These are phyloP conservation scores for Theobroma cacao DNA, from an alignment of 345 rosid species.

Conservation along the genomic window DNA sequence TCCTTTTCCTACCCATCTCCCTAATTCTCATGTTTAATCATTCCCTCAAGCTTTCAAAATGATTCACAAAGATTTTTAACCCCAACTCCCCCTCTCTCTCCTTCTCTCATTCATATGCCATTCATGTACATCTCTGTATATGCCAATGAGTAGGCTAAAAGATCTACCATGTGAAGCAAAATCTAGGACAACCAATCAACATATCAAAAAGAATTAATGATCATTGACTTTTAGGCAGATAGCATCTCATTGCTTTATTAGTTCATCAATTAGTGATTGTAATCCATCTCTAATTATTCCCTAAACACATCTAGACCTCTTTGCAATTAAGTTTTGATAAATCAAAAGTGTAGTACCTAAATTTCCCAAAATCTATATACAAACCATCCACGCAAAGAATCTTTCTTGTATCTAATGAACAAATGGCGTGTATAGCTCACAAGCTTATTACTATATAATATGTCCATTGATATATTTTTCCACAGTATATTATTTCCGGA, in stretches of 20 bases:
- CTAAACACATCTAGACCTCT: background rate
- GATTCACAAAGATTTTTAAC: slow-evolving; percentile 23
- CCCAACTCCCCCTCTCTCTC: background rate
- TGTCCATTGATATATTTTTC: background rate
- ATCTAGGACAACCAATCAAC: slow-evolving; percentile 25
- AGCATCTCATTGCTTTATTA: slow-evolving; percentile 2
- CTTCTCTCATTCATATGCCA: background rate
- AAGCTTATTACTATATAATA: slow-evolving; percentile 16
- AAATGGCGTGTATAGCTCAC: slow-evolving; percentile 17
- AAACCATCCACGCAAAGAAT: background rate
- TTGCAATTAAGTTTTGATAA: background rate
- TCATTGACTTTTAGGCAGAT: slow-evolving; percentile 20
- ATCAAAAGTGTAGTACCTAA: background rate
- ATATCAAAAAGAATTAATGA: background rate
- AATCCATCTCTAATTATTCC: slow-evolving; percentile 6
- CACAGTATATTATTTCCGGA: background rate
- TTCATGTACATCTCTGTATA: background rate
- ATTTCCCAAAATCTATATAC: background rate
- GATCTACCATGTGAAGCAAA: slow-evolving; percentile 29
- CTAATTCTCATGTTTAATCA: slow-evolving; percentile 28
- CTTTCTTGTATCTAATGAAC: background rate
- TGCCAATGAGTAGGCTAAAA: background rate
- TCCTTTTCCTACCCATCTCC: slow-evolving; percentile 16
- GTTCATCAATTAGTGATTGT: slow-evolving; percentile 1
- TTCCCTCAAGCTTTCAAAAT: slow-evolving; percentile 17